These are phyloP conservation scores for Pochonia chlamydosporia DNA, from an alignment of 2,329 filamentous ascomycete genomes.

Conservation along the genomic window DNA sequence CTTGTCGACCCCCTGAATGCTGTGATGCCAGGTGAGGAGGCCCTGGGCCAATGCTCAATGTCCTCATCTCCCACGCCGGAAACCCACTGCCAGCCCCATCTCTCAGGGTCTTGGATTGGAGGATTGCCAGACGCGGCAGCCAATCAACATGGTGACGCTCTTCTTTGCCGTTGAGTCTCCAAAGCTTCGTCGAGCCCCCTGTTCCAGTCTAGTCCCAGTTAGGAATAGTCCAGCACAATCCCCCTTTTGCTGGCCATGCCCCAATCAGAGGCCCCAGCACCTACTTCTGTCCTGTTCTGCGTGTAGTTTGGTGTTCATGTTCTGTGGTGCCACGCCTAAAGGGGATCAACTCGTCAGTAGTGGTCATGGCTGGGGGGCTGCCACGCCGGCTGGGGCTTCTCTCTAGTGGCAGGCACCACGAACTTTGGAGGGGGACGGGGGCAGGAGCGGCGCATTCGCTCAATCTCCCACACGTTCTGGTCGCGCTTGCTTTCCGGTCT, in stretches of 20 bases:
- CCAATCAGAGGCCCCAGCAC: constrained; percentile 18
- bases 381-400: neutral
- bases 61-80: constrained; percentile 5
- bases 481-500: constrained; percentile 6
- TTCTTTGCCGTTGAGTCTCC: neutral
- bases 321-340: no score
- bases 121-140: neutral
- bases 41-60: neutral
- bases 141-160: constrained; percentile 3
- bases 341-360: no score
- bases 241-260: constrained; percentile 26
- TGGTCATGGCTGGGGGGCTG: no score
- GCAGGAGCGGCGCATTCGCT: no score
- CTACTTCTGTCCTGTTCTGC: constrained; percentile 10
- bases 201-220: constrained; percentile 13
- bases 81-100: neutral
- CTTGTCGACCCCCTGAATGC: no score
- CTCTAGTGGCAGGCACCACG: neutral
- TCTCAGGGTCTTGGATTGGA: constrained; percentile 7
- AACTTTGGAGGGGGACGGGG: no score
- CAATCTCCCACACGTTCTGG: no score
- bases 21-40: no score
- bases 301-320: neutral
- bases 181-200: neutral
- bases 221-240: constrained; percentile 22